Evolutionary conservation across 805 yeast genomes (phyloP), one percentile per base, ranked within the genome.

Genomic region (Saccharomycopsis sp.): DNA sequence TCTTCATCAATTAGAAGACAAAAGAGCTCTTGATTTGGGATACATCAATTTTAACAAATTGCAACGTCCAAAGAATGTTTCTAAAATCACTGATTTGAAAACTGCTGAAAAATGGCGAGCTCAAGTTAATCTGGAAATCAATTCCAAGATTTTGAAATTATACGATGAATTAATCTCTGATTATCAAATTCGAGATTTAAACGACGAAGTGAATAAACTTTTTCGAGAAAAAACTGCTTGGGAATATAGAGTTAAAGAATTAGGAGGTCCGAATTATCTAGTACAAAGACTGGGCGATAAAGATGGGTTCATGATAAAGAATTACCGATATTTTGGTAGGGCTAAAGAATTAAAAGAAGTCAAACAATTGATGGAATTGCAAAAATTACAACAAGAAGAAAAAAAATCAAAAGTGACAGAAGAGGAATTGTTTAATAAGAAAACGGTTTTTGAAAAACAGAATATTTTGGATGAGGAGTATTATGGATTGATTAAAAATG

Each of bases 341-440:
- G 95, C 95, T 0, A 66, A 73, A 39, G 89, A 85, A 33, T 59
- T 87, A 6, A 81, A 86, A 0, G 95, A 83, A 46, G 88, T 81
- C 5, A 62, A 67, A 39, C 67, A 67, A 43, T 46, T 72, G 18
- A 46, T 75, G 15, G 63, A n/a, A n/a, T n/a, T n/a, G n/a, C n/a
- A n/a, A n/a, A n/a, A n/a, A n/a, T n/a, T n/a, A n/a, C n/a, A n/a
- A n/a, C n/a, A n/a, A n/a, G n/a, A n/a, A n/a, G n/a, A n/a, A n/a
- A n/a, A n/a, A n/a, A n/a, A n/a, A n/a, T n/a, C n/a, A n/a, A n/a
- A n/a, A n/a, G n/a, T n/a, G n/a, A n/a, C n/a, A n/a, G n/a, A n/a
- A n/a, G n/a, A n/a, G n/a, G n/a, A n/a, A n/a, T n/a, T n/a, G n/a
- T n/a, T n/a, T n/a, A n/a, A n/a, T n/a, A n/a, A n/a, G n/a, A n/a